phyloP scores from a whole-genome alignment of 1,284 basidiomycete genomes.

The Apiotrichum akiyoshidainum region DNA sequence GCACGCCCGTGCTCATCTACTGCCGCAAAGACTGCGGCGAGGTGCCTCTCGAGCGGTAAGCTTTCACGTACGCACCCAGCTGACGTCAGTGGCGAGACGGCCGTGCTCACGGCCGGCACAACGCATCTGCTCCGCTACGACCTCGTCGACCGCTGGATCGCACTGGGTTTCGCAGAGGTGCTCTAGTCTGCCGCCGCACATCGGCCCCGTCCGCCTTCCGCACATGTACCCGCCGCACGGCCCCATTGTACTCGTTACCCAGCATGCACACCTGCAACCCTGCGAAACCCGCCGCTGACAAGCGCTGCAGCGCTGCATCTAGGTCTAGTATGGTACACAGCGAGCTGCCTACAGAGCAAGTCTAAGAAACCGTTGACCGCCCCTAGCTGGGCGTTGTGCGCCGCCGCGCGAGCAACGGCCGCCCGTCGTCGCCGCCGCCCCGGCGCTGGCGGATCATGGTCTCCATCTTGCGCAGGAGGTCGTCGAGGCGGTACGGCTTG shows the following conservation, averaged over 20 bases:
- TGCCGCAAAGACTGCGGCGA: constrained; percentile 67
- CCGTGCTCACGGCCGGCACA: constrained; percentile 41
- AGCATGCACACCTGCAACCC: too few relatives aligned
- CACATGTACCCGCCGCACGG: background rate
- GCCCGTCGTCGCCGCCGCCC: background rate
- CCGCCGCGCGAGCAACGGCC: background rate
- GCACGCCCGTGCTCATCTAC: constrained; percentile 72
- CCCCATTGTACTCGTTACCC: background rate
- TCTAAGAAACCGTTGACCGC: too few relatives aligned
- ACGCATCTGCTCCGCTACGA: constrained; percentile 50
- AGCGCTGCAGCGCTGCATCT: too few relatives aligned
- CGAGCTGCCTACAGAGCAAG: too few relatives aligned
- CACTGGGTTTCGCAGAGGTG: constrained; percentile 49
- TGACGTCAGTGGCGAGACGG: constrained; percentile 40
- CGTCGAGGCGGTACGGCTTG: constrained; percentile 42
- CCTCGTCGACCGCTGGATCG: constrained; percentile 47
- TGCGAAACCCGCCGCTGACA: too few relatives aligned
- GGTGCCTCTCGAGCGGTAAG: constrained; percentile 68
- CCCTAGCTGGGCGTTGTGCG: background rate
- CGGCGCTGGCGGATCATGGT: constrained; percentile 13
- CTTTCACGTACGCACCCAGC: constrained; percentile 30
- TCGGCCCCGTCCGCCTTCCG: background rate
- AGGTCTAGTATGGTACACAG: too few relatives aligned
- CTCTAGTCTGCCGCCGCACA: constrained; percentile 1
- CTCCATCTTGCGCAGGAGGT: constrained; percentile 37